Evolutionary conservation across 2,329 filamentous ascomycete genomes (phyloP).

Genomic region (Dactylellina haptotyla): DNA sequence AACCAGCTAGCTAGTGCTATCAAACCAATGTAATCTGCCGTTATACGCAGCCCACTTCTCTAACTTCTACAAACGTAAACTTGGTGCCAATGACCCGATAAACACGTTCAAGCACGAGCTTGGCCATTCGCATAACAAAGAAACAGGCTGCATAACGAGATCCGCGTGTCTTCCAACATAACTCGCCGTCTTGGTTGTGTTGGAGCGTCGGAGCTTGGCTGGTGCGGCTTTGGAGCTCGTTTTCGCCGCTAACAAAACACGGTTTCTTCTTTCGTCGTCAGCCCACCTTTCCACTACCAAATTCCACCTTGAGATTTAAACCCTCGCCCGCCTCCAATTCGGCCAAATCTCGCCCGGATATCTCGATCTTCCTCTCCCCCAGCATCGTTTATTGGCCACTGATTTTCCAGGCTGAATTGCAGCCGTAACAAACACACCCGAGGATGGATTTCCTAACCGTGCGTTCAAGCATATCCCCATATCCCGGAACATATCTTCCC

Average conservation of each 20-base stretch:
- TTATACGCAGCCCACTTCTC: no score
- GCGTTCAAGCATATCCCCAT: constrained; percentile 2
- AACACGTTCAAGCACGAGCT: no score
- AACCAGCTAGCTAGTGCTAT: neutral
- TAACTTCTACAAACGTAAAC: no score
- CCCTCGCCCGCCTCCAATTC: constrained; percentile 1
- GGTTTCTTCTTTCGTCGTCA: constrained; percentile 45
- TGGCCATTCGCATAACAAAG: no score
- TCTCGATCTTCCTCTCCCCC: neutral
- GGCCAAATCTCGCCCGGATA: neutral
- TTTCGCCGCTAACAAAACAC: constrained; percentile 48
- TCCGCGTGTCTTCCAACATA: no score
- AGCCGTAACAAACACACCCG: neutral
- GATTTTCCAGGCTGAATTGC: constrained; percentile 11
- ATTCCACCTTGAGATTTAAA: neutral
- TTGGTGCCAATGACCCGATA: no score
- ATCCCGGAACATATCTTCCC: neutral
- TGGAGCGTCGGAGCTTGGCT: constrained; percentile 19
- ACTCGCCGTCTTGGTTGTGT: constrained; percentile 13
- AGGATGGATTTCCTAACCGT: constrained; percentile 49
- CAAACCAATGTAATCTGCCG: neutral
- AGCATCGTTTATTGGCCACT: neutral
- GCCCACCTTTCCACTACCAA: neutral
- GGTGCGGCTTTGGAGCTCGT: constrained; percentile 34
- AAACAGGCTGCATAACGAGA: no score